phyloP scores from a whole-genome alignment of 1,284 basidiomycete species.

The Leccinum solheimii region DNA sequence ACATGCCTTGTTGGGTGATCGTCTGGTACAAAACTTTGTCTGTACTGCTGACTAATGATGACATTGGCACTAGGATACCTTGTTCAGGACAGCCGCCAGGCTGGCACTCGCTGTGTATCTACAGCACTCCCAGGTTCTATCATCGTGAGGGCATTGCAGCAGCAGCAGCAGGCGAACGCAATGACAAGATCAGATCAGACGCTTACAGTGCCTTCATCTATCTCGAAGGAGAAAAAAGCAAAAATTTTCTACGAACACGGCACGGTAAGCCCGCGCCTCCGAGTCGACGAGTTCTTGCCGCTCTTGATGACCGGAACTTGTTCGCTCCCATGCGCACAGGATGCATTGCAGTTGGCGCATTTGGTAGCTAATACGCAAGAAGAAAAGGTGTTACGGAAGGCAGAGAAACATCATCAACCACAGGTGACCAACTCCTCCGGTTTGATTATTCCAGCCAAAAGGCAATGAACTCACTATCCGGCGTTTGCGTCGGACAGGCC shows the following conservation, averaged over 20 bases:
- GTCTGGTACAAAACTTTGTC: slow-evolving; percentile 18
- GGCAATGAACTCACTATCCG: slow-evolving; percentile 24
- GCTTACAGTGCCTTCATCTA: slow-evolving; percentile 25
- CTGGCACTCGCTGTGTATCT: background rate
- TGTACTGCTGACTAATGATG: slow-evolving; percentile 18
- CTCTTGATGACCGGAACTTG: slow-evolving; percentile 26
- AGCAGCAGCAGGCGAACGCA: slow-evolving; percentile 6
- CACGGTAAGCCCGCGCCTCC: slow-evolving; percentile 27
- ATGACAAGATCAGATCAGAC: slow-evolving; percentile 31
- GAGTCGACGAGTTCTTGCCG: slow-evolving; percentile 1
- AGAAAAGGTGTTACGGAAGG: slow-evolving; percentile 37
- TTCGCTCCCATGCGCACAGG: slow-evolving; percentile 34
- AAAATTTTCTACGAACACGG: slow-evolving; percentile 36
- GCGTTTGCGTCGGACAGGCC: slow-evolving; percentile 16
- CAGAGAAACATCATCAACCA: slow-evolving; percentile 36
- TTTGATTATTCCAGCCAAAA: slow-evolving; percentile 13
- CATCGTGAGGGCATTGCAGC: slow-evolving; percentile 13
- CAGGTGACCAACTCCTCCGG: slow-evolving; percentile 30
- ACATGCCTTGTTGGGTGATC: slow-evolving; percentile 26
- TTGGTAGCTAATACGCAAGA: slow-evolving; percentile 43
- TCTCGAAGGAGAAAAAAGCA: slow-evolving; percentile 27
- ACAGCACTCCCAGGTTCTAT: slow-evolving; percentile 15
- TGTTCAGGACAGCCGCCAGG: background rate
- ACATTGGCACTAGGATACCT: slow-evolving; percentile 15
- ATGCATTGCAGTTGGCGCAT: slow-evolving; percentile 43